These are phyloP conservation scores for Pleurotus platypus DNA, from an alignment of 768 basidiomycete genomes.

Conservation along the genomic window DNA sequence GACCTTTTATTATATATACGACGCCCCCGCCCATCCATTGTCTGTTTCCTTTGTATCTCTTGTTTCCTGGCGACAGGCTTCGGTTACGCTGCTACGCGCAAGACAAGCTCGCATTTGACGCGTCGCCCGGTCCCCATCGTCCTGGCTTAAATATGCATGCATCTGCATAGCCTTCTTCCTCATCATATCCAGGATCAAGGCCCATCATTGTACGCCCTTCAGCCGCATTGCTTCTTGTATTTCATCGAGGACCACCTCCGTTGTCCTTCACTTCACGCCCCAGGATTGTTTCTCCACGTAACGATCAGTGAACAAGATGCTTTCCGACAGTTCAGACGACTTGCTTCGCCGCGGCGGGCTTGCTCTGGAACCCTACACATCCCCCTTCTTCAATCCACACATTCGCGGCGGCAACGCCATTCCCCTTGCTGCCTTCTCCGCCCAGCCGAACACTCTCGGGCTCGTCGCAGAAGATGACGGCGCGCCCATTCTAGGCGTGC, in stretches of 20 bases:
- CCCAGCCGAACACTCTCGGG: constrained; percentile 2
- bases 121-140: background rate
- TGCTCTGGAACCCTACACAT: background rate
- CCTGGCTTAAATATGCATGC: background rate
- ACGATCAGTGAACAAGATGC: background rate
- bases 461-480: constrained; percentile 1
- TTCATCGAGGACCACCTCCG: background rate
- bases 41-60: background rate
- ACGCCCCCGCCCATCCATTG: background rate
- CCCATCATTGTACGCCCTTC: constrained; percentile 6
- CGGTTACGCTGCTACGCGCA: background rate
- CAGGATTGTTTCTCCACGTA: background rate
- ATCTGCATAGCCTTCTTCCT: background rate
- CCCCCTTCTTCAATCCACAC: background rate
- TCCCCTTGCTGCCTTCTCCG: background rate
- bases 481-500: background rate
- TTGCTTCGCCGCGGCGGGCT: background rate
- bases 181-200: background rate
- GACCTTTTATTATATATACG: background rate
- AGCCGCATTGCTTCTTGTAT: background rate
- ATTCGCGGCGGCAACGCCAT: background rate
- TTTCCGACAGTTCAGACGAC: background rate
- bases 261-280: background rate
- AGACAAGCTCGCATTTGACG: constrained; percentile 5
- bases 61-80: background rate